Conservation (phyloP, 768 basidiomycete species). For the Amylocystis lapponica region DNA sequence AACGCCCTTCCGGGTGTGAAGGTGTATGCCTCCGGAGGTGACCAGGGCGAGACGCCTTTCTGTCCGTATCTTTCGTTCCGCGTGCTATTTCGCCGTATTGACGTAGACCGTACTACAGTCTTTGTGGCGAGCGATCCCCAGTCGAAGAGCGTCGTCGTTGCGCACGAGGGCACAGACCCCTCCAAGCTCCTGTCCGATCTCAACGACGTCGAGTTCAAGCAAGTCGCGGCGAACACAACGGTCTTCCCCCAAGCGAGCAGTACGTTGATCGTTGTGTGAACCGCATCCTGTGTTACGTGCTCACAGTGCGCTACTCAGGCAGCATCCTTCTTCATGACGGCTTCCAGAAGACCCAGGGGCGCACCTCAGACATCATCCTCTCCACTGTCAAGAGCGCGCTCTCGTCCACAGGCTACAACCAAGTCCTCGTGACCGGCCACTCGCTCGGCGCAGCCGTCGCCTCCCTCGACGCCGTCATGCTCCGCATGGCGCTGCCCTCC, state of each 20-base stretch:
- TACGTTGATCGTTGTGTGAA: slow-evolving; percentile 1
- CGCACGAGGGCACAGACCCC: slow-evolving; percentile 33
- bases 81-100: slow-evolving; percentile 5
- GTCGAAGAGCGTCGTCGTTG: slow-evolving; percentile 28
- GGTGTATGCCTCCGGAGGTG: slow-evolving; percentile 19
- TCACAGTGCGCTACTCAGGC: not conserved
- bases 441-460: slow-evolving; percentile 28
- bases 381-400: slow-evolving; percentile 21
- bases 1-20: slow-evolving; percentile 17
- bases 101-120: slow-evolving; percentile 12
- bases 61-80: slow-evolving; percentile 7
- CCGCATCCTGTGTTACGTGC: not conserved
- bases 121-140: slow-evolving; percentile 29
- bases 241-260: slow-evolving; percentile 32
- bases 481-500: slow-evolving; percentile 21
- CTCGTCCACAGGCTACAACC: slow-evolving; percentile 19
- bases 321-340: slow-evolving; percentile 21
- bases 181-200: slow-evolving; percentile 20
- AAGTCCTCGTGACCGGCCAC: slow-evolving; percentile 23
- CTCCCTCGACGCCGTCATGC: slow-evolving; percentile 25
- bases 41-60: slow-evolving; percentile 2
- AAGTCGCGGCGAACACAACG: slow-evolving; percentile 25
- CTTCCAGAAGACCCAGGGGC: slow-evolving; percentile 22
- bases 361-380: slow-evolving; percentile 21
- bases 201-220: slow-evolving; percentile 19